These are phyloP conservation scores for Epithemia pelagica DNA, from an alignment of 108 stramenopile species.

Conservation along the genomic window DNA sequence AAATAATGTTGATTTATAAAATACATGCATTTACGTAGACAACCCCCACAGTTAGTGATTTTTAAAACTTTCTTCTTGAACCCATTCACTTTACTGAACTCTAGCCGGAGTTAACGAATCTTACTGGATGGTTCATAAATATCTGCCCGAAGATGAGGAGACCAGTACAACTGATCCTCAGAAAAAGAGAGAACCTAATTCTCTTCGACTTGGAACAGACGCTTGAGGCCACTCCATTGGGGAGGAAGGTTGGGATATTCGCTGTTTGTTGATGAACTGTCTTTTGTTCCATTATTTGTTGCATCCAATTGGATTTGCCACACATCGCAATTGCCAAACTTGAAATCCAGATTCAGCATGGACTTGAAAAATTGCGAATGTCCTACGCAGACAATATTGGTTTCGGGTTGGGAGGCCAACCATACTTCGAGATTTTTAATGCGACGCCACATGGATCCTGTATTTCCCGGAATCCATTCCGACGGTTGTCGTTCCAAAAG, in stretches of 20 bases:
- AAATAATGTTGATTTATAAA: too few species aligned
- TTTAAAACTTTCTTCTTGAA: too few species aligned
- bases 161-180: too few species aligned
- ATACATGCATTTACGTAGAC: too few species aligned
- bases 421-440: constrained; percentile 39
- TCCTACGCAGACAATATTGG: constrained; percentile 48
- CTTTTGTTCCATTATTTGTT: not conserved
- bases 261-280: not conserved
- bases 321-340: constrained; percentile 73
- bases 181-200: too few species aligned
- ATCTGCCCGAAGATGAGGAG: too few species aligned
- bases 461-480: constrained; percentile 55
- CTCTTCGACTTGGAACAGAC: not conserved
- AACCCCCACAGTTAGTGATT: too few species aligned
- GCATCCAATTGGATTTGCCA: constrained; percentile 47
- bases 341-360: constrained; percentile 56
- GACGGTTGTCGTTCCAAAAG: constrained; percentile 42
- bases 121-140: too few species aligned
- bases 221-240: not conserved
- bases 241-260: not conserved
- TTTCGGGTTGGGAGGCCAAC: constrained; percentile 40
- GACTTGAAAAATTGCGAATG: constrained; percentile 64
- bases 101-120: too few species aligned
- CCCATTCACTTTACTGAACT: too few species aligned
- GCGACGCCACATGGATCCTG: constrained; percentile 25